Evolutionary conservation across 305 asterid genomes (phyloP), one percentile per base, ranked within the genome.

Genomic region (Fraxinus baroniana): DNA sequence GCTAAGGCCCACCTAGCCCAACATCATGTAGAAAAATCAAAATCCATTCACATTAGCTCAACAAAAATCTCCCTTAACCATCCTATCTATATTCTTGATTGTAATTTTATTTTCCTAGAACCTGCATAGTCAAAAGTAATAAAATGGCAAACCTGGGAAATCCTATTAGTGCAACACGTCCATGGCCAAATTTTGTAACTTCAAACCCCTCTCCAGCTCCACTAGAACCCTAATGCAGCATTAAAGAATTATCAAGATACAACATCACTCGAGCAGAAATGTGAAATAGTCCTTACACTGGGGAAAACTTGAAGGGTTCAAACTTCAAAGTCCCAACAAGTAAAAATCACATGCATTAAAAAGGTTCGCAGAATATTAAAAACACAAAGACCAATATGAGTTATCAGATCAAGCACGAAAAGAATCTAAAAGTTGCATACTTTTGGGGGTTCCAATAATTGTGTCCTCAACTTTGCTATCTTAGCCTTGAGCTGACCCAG

Each of bases 401-500:
- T 79, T 22, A 41, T 66, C 36, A 78, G 52, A 76, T 33, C 17
- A 68, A 30, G 44, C 30, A 35, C 74, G 18, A 24, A n/a, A 60
- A 55, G 17, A 22, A 74, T 3, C 28, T 17, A 18, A 76, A 79
- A 79, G 49, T 8, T 74, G 28, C 93, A 20, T 90, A 94, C 99
- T 88, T 96, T 96, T 17, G 99, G 98, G 55, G 99, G 99, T 93
- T 94, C 99, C 92, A 96, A 88, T 46, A 96, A 86, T 78, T 94
- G 99, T 46, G 99, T 96, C 94, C 99, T 92, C 88, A 96, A 91
- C 93, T 96, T 96, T 15, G 99, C 99, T 87, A 96, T 90, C 92
- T 96, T 96, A 79, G 99, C 99, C 93, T 96, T 96, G 84, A 96
- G 98, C 91, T 96, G 98, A 79, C 98, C 99, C 98, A 96, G 88